Evolutionary conservation across 2,329 filamentous ascomycete genomes (phyloP).

Genomic region (Ceratocystis harringtonii): DNA sequence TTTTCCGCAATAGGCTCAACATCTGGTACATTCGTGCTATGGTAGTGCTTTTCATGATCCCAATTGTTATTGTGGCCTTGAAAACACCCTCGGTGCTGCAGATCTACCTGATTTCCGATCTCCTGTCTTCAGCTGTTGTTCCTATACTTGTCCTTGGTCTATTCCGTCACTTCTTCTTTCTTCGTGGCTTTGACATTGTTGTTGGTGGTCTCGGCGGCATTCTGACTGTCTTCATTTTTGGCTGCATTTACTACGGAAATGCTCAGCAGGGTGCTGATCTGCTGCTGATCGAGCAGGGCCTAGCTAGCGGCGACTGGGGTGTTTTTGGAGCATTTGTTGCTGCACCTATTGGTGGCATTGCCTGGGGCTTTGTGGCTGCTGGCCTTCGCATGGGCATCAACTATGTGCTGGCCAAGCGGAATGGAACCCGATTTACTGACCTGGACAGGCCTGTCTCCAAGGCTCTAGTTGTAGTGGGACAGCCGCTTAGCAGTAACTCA

Average conservation of each 20-base stretch:
- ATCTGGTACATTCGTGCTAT: constrained; percentile 56
- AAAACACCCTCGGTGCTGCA: constrained; percentile 60
- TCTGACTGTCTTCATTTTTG: constrained; percentile 67
- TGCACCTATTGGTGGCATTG: constrained; percentile 57
- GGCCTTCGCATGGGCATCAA: constrained; percentile 43
- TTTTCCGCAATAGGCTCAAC: constrained; percentile 68
- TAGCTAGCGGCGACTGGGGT: constrained; percentile 67
- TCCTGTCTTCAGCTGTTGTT: constrained; percentile 61
- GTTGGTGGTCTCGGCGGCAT: constrained; percentile 64
- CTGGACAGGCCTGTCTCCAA: constrained; percentile 6
- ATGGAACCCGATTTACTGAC: constrained; percentile 50
- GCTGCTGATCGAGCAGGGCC: constrained; percentile 54
- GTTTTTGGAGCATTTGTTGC: constrained; percentile 72
- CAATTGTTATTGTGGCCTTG: constrained; percentile 58
- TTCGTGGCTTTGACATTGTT: constrained; percentile 68
- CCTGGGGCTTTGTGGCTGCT: constrained; percentile 55
- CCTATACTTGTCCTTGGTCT: constrained; percentile 63
- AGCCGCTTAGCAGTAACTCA: background rate
- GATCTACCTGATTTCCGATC: constrained; percentile 70
- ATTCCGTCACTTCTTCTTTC: constrained; percentile 54
- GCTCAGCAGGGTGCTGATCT: constrained; percentile 48
- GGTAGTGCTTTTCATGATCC: constrained; percentile 60
- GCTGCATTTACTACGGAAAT: constrained; percentile 60
- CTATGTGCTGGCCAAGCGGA: constrained; percentile 40
- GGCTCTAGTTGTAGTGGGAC: background rate